phyloP scores from a whole-genome alignment of 2,329 filamentous ascomycete species.

The Claviceps sp. region DNA sequence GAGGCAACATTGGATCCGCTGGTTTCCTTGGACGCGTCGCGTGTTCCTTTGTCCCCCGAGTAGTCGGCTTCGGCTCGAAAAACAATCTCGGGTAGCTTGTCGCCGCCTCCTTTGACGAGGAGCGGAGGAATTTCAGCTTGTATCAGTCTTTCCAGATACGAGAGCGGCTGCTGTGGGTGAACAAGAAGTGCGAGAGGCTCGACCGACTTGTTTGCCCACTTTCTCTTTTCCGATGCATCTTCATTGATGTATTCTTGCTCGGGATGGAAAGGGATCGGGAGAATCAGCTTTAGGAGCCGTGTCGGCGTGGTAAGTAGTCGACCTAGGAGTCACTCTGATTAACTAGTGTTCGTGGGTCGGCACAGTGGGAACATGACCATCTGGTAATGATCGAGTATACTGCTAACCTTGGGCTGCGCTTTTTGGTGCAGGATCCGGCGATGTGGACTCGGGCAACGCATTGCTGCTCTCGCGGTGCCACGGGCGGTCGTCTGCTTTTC shows the following conservation, averaged over 20 bases:
- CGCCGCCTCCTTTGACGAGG: constrained; percentile 45
- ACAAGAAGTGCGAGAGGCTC: constrained; percentile 75
- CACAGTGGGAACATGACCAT: neutral
- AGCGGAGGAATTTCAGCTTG: constrained; percentile 73
- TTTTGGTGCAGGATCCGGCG: constrained; percentile 13
- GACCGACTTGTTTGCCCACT: constrained; percentile 29
- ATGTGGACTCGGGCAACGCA: constrained; percentile 22
- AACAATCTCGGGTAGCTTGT: constrained; percentile 58
- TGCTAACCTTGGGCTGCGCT: constrained; percentile 19
- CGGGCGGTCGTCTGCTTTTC: constrained; percentile 46
- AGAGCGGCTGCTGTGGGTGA: constrained; percentile 82
- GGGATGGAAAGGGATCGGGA: constrained; percentile 47
- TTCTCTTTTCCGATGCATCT: constrained; percentile 21
- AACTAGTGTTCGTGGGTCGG: neutral
- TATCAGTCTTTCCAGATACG: constrained; percentile 78
- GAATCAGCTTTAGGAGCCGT: constrained; percentile 64
- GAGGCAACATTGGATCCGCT: constrained; percentile 56
- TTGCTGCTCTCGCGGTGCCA: constrained; percentile 50
- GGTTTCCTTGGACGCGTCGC: neutral
- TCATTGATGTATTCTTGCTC: constrained; percentile 27
- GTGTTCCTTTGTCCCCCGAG: constrained; percentile 25
- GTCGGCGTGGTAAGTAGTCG: constrained; percentile 73
- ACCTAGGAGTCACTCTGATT: constrained; percentile 25
- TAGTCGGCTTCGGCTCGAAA: constrained; percentile 69
- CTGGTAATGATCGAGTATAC: neutral